phyloP scores from a whole-genome alignment of 257 asterid genomes.

The Solanum verrucosum region DNA sequence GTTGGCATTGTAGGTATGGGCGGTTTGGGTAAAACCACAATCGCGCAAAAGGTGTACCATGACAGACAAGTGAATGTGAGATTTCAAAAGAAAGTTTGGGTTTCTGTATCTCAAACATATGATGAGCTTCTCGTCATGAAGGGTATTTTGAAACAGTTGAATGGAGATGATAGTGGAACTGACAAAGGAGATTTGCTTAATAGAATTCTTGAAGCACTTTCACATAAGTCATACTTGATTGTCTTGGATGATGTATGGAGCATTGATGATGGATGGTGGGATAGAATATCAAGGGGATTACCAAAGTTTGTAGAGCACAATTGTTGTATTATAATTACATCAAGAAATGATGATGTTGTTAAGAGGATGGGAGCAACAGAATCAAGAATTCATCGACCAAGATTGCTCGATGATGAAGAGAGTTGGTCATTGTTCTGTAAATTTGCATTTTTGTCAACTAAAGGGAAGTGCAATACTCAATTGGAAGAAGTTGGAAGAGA shows the following conservation, averaged over 20 bases:
- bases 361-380: constrained; percentile 6
- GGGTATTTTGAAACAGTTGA: constrained; percentile 10
- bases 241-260: constrained; percentile 28
- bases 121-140: constrained; percentile 9
- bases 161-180: background rate
- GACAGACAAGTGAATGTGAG: background rate
- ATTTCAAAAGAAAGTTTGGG: constrained; percentile 12
- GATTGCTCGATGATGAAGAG: constrained; percentile 6
- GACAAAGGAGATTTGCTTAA: background rate
- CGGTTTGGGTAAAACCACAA: constrained; percentile 27
- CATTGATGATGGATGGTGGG: constrained; percentile 16
- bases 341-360: constrained; percentile 4
- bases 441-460: background rate
- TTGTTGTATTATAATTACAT: constrained; percentile 16
- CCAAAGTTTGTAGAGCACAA: constrained; percentile 1
- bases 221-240: constrained; percentile 3
- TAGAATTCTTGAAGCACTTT: constrained; percentile 3
- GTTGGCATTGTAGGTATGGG: constrained; percentile 21
- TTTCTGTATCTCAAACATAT: constrained; percentile 13
- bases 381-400: constrained; percentile 2
- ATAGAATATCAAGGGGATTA: constrained; percentile 3
- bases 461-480: background rate
- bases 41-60: constrained; percentile 12
- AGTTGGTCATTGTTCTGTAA: constrained; percentile 16
- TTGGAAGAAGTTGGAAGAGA: constrained; percentile 4